These are phyloP conservation scores for Bremia lactucae DNA, from an alignment of 352 stramenopile species.

Conservation along the genomic window DNA sequence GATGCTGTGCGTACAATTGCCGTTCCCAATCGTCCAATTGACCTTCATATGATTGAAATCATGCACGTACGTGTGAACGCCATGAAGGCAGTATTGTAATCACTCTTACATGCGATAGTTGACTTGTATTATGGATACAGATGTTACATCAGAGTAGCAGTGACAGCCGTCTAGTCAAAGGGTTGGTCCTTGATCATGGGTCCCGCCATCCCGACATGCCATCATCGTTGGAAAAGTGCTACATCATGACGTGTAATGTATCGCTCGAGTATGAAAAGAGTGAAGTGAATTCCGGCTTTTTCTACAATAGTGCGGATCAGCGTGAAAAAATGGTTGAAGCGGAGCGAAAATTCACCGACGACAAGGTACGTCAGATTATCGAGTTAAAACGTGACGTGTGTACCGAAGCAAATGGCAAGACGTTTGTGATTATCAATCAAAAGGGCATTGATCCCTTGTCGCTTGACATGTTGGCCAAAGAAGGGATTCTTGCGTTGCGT, in stretches of 20 bases:
- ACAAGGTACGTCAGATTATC: constrained; percentile 96
- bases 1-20: constrained; percentile 94
- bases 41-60: constrained; percentile 99
- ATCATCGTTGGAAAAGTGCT: constrained; percentile 91
- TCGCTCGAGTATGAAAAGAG: constrained; percentile 99
- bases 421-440: constrained; percentile 99
- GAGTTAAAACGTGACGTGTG: constrained; percentile 98
- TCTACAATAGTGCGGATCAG: constrained; percentile 98
- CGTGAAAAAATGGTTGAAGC: constrained; percentile 95
- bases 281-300: constrained; percentile 97
- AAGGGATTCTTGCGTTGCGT: constrained; percentile 96
- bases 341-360: constrained; percentile 92
- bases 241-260: constrained; percentile 99
- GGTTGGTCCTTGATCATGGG: constrained; percentile 97
- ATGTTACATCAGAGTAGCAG: constrained; percentile 95
- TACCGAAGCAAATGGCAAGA: constrained; percentile 91
- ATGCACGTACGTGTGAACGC: constrained; percentile 86
- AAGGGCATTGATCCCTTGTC: constrained; percentile 99
- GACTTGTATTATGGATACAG: constrained; percentile 17
- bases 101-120: too few relatives aligned
- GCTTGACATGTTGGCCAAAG: constrained; percentile 99
- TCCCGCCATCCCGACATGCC: constrained; percentile 99
- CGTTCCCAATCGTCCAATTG: constrained; percentile 75
- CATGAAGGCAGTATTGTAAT: background rate
- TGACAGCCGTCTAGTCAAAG: constrained; percentile 91